phyloP scores from a whole-genome alignment of 345 rosid species.

The Euphorbia tirucalli region DNA sequence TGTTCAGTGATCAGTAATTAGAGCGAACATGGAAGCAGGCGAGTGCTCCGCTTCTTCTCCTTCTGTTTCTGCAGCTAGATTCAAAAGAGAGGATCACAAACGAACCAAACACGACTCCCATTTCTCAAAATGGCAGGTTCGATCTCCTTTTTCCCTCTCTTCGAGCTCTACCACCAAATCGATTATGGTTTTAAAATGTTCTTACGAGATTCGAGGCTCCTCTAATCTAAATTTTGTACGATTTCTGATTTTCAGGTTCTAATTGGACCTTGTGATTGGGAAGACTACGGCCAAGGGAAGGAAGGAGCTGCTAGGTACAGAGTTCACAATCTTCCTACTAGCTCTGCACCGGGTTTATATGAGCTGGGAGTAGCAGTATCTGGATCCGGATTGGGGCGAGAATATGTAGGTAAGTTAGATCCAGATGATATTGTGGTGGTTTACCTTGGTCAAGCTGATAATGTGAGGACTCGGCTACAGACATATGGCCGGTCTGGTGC shows the following conservation, averaged over 20 bases:
- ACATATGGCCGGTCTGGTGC: constrained; percentile 75
- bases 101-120: constrained; percentile 69
- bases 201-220: neutral
- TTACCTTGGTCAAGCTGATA: constrained; percentile 88
- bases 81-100: constrained; percentile 62
- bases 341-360: constrained; percentile 58
- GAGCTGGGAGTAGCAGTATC: constrained; percentile 61
- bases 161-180: neutral
- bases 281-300: constrained; percentile 50
- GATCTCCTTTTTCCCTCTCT: neutral
- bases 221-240: no score
- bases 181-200: neutral
- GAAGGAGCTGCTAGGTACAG: constrained; percentile 78
- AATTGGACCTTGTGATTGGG: constrained; percentile 77
- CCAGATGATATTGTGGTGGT: constrained; percentile 44
- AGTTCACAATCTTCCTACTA: constrained; percentile 65
- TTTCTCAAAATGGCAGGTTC: constrained; percentile 82
- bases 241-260: constrained; percentile 43
- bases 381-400: constrained; percentile 28
- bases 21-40: neutral
- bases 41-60: neutral
- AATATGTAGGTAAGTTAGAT: constrained; percentile 38
- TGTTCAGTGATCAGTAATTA: neutral
- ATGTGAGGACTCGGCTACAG: constrained; percentile 74
- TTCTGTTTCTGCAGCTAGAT: constrained; percentile 29